Evolutionary conservation across 768 basidiomycete genomes (phyloP).

Genomic region (Suillus luteus): DNA sequence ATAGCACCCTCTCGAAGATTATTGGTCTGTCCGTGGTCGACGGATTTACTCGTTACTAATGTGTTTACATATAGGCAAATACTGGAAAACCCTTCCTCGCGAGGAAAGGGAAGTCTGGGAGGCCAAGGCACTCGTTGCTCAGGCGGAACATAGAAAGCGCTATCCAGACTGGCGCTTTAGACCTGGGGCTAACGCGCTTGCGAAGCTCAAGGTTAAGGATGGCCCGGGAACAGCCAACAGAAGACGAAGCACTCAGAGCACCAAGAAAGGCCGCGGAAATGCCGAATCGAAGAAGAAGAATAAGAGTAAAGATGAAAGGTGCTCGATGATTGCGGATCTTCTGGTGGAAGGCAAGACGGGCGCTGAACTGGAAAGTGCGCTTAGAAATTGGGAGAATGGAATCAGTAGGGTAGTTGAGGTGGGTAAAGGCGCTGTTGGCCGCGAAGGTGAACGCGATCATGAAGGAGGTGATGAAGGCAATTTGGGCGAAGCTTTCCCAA

Average conservation of each 20-base stretch:
- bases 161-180: slow-evolving; percentile 87
- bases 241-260: slow-evolving; percentile 31
- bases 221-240: slow-evolving; percentile 35
- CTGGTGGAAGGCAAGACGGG: slow-evolving; percentile 70
- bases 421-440: slow-evolving; percentile 15
- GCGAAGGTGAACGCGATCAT: slow-evolving; percentile 8
- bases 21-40: slow-evolving; percentile 50
- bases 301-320: slow-evolving; percentile 51
- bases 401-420: slow-evolving; percentile 10
- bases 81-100: slow-evolving; percentile 70
- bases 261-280: slow-evolving; percentile 32
- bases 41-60: background rate
- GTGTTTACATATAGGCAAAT: slow-evolving; percentile 50
- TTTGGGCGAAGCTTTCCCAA: slow-evolving; percentile 19
- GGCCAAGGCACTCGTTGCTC: slow-evolving; percentile 67
- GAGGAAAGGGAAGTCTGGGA: slow-evolving; percentile 78
- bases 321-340: slow-evolving; percentile 66
- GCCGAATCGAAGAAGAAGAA: slow-evolving; percentile 28
- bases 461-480: slow-evolving; percentile 29
- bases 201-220: slow-evolving; percentile 41
- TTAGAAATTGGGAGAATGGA: slow-evolving; percentile 49
- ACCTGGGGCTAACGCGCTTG: slow-evolving; percentile 54
- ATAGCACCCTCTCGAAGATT: slow-evolving; percentile 79
- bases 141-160: slow-evolving; percentile 68
- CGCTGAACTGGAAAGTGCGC: slow-evolving; percentile 57